Base-by-base conservation (phyloP, 768 basidiomycete species). In the Nevesoporus exiguus region DNA sequence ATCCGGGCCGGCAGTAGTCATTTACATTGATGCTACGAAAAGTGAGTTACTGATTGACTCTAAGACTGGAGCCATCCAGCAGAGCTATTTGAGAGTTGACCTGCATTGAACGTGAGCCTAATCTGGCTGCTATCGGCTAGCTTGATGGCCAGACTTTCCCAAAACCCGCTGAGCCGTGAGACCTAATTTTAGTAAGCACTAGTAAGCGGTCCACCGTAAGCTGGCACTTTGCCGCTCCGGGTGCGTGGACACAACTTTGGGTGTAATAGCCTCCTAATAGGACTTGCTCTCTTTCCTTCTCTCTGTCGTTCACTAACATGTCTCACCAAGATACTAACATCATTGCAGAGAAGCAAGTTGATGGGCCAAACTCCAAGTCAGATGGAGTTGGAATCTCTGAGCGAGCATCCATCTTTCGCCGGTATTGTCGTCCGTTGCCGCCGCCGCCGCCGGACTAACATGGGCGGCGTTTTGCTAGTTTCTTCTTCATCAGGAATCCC, bases 401-500 rank as follows among this genome's bases (percentile, higher is more conserved):
- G 15, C 31, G 30, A 41, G 8, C 30, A 9, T 14, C 36, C 10
- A 13, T 25, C 29, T 37, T 58, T 11, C 40, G 27, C 54, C 45
- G 62, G 58, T 56, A 19, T 17, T 15, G 17, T 13, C 21, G 14
- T 47, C 13, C 14, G 14, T 7, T 39, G 3, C 9, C 17, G 42
- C 8, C 22, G 21, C n/a, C 43, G 30, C 21, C 30, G 31, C 15
- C 6, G 24, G 29, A 39, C 49, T 53, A 2, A 55, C 13, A 5
- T 5, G 7, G 10, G 33, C 10, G 31, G 10, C 3, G 13, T 33
- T 24, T 37, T n/a, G n/a, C n/a, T 36, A 61, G 59, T 31, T 15
- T 66, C 19, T 54, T 61, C 37, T 52, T 39, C 44, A 15, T 56
- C 43, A 63, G 55, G 41, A 39, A 57, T 40, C 44, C 49, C 2